These are phyloP conservation scores for Agaricales sp. DNA, from an alignment of 1,284 basidiomycete genomes.

Conservation along the genomic window DNA sequence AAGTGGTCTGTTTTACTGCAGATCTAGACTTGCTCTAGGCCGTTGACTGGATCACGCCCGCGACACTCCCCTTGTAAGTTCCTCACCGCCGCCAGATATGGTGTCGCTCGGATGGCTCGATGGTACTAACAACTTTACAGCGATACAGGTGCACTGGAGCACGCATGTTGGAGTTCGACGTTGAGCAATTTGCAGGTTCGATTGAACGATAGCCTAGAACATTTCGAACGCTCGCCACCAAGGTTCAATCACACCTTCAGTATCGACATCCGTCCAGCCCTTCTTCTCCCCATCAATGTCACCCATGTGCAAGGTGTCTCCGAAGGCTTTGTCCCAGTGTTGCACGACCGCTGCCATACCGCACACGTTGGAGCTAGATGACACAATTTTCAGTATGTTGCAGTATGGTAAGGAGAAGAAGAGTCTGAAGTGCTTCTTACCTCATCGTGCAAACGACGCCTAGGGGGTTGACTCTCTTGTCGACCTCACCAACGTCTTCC, in stretches of 20 bases:
- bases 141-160: no score
- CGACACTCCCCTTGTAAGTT: no score
- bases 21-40: no score
- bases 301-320: constrained; percentile 35
- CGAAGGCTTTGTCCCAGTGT: constrained; percentile 57
- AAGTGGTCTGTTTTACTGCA: no score
- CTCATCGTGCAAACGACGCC: constrained; percentile 47
- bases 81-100: no score
- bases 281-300: constrained; percentile 31
- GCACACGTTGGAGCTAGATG: constrained; percentile 48
- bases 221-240: constrained; percentile 45
- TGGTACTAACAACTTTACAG: no score
- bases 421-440: no score
- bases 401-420: constrained; percentile 1
- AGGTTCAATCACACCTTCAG: constrained; percentile 39
- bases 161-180: no score
- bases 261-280: constrained; percentile 53
- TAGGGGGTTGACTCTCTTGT: constrained; percentile 34
- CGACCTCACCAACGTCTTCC: constrained; percentile 5
- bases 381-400: constrained; percentile 4
- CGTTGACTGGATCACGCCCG: no score
- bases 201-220: constrained; percentile 16
- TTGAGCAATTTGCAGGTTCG: no score
- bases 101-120: no score
- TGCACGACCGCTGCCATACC: constrained; percentile 46